Conservation (phyloP, 805 yeast species). For the Wickerhamomyces queroliae region DNA sequence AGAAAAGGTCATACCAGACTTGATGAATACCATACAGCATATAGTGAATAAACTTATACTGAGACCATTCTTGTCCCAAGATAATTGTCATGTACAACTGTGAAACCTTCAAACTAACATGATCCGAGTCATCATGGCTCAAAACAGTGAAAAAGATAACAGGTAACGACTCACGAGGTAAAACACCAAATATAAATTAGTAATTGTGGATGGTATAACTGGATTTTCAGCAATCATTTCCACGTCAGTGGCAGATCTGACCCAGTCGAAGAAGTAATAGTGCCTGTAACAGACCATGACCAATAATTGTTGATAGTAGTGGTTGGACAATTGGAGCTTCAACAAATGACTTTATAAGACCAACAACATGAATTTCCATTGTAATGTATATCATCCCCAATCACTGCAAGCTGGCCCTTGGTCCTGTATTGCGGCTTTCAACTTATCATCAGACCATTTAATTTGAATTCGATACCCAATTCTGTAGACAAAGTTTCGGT, state of each 20-base stretch:
- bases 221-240: conserved; percentile 73
- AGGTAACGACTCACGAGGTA: conserved; percentile 79
- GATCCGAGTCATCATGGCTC: conserved; percentile 74
- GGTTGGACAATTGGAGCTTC: conserved; percentile 68
- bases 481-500: conserved; percentile 53
- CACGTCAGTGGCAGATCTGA: too few species aligned
- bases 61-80: conserved; percentile 63
- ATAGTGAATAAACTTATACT: conserved; percentile 62
- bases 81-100: conserved; percentile 72
- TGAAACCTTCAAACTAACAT: conserved; percentile 65
- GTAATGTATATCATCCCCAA: conserved; percentile 60
- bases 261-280: too few species aligned
- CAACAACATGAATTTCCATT: conserved; percentile 56
- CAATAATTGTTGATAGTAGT: too few species aligned
- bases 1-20: conserved; percentile 61
- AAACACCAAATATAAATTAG: conserved; percentile 70
- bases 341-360: conserved; percentile 79
- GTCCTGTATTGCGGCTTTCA: conserved; percentile 42
- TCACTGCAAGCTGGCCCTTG: conserved; percentile 61
- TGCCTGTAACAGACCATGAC: too few species aligned
- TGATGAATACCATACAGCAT: conserved; percentile 77
- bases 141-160: conserved; percentile 72
- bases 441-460: conserved; percentile 54
- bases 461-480: conserved; percentile 34
- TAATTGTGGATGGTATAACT: conserved; percentile 74